Percentiles rank a stretch among this genome's conserved stretches.
These are phyloP conservation scores for Singerocomus rubriflavus DNA, from an alignment of 1,284 basidiomycete genomes.

Conservation along the genomic window DNA sequence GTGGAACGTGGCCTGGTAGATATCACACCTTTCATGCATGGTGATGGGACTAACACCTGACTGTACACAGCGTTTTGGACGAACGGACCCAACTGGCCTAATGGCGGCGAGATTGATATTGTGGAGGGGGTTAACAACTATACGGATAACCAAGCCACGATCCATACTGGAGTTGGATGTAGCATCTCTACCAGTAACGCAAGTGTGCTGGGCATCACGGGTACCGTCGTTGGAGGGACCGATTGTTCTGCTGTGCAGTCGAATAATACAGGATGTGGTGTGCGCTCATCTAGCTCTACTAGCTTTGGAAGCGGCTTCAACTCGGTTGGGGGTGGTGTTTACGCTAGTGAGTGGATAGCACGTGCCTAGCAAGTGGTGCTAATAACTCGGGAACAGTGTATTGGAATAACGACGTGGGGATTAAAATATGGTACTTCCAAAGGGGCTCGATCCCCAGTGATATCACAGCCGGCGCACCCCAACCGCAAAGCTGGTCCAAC, in stretches of 20 bases:
- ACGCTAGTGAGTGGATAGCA: conserved; percentile 58
- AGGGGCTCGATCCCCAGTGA: conserved; percentile 71
- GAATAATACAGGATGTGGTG: conserved; percentile 70
- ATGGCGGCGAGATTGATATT: conserved; percentile 80
- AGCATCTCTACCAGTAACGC: conserved; percentile 52
- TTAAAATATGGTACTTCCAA: conserved; percentile 81
- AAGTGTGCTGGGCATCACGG: conserved; percentile 50
- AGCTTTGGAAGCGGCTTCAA: conserved; percentile 73
- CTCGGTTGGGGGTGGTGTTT: conserved; percentile 72
- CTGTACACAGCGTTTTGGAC: conserved; percentile 46
- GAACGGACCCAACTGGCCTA: conserved; percentile 71
- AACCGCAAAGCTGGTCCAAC: conserved; percentile 70
- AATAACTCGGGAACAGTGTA: conserved; percentile 21
- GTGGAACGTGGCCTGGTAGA: conserved; percentile 78
- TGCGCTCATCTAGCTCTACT: conserved; percentile 47
- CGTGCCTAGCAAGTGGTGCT: neutral
- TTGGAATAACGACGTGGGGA: conserved; percentile 60
- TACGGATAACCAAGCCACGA: conserved; percentile 75
- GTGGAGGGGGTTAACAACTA: conserved; percentile 80
- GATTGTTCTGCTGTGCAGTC: conserved; percentile 68
- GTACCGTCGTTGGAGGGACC: conserved; percentile 61
- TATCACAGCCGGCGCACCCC: conserved; percentile 62
- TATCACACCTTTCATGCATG: conserved; percentile 29
- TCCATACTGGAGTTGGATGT: conserved; percentile 77
- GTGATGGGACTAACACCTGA: conserved; percentile 17